Conservation (phyloP, 257 asterid species). For the Lithospermum erythrorhizon region DNA sequence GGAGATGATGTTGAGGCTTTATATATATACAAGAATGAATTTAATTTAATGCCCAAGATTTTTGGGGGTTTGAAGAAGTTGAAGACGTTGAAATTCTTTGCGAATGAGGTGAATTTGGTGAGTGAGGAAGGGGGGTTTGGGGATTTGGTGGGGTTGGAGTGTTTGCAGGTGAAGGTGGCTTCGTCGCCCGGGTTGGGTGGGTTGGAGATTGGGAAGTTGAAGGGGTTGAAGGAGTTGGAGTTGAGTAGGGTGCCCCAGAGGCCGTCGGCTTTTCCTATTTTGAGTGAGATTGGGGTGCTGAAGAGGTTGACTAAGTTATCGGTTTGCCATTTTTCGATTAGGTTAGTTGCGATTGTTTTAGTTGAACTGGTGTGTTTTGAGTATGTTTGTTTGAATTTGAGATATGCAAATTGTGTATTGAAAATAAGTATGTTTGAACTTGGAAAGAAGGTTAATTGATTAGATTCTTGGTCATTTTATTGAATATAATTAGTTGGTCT, state of each 20-base stretch:
- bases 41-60: constrained; percentile 56
- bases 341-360: constrained; percentile 27
- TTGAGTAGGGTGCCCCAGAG: constrained; percentile 62
- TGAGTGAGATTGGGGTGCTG: constrained; percentile 63
- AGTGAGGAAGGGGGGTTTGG: constrained; percentile 35
- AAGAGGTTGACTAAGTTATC: constrained; percentile 72
- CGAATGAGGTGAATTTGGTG: constrained; percentile 73
- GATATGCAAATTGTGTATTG: too few species aligned
- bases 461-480: too few species aligned
- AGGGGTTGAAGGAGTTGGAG: constrained; percentile 78
- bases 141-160: constrained; percentile 57
- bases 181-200: constrained; percentile 53
- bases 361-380: not conserved
- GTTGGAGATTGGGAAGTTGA: constrained; percentile 55
- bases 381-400: not conserved
- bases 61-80: constrained; percentile 51
- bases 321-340: constrained; percentile 80
- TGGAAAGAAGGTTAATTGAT: too few species aligned
- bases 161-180: constrained; percentile 67
- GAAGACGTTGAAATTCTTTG: constrained; percentile 67
- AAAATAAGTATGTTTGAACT: too few species aligned
- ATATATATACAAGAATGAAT: constrained; percentile 66
- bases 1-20: constrained; percentile 38
- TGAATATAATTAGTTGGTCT: too few species aligned
- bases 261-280: constrained; percentile 56